A percentile compares a stretch with the other conserved stretches of the same genome.
phyloP scores from a whole-genome alignment of 75 land plant species.

The Selaginella tamariscina region DNA sequence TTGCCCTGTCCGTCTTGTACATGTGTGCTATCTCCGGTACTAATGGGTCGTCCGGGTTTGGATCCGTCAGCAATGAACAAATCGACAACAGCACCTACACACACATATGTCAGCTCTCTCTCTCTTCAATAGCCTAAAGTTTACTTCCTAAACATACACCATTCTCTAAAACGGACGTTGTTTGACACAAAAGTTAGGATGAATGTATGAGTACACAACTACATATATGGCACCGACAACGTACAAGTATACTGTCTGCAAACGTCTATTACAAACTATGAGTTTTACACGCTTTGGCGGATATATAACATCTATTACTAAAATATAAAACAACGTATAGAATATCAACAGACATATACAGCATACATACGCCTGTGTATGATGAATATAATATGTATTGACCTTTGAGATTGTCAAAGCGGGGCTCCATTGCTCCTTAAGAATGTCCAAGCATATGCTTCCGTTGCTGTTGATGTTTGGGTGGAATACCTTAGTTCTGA shows the following conservation, averaged over 20 bases:
- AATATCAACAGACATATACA: no score
- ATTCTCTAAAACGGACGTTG: no score
- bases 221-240: no score
- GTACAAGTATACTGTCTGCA: neutral
- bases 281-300: neutral
- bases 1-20: constrained; percentile 8
- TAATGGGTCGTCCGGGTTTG: constrained; percentile 1
- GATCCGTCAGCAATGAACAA: constrained; percentile 6
- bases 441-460: constrained; percentile 6
- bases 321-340: no score
- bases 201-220: no score
- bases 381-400: no score
- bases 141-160: no score
- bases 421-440: constrained; percentile 12
- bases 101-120: no score
- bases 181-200: no score
- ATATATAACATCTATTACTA: no score
- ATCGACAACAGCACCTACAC: constrained; percentile 2
- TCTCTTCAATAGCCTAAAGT: no score
- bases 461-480: constrained; percentile 13
- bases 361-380: no score
- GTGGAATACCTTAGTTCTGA: constrained; percentile 8
- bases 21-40: constrained; percentile 6
- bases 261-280: neutral
- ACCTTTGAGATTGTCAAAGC: constrained; percentile 11